phyloP scores from a whole-genome alignment of 208 protist species.

The Trypanosoma mega region DNA sequence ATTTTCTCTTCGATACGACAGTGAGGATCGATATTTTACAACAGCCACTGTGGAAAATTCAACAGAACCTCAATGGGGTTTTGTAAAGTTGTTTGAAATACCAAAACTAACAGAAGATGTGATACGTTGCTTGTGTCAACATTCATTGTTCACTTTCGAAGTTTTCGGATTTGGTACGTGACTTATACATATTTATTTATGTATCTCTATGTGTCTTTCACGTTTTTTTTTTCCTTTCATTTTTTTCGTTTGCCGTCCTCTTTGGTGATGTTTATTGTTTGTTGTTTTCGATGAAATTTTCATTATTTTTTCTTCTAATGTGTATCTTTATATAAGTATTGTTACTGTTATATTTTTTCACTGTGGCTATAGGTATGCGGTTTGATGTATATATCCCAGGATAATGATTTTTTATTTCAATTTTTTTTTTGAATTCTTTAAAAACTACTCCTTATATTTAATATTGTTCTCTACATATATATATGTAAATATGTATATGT shows the following conservation, averaged over 20 bases:
- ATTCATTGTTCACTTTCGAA: slow-evolving; percentile 69
- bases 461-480: slow-evolving; percentile 9
- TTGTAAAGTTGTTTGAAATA: slow-evolving; percentile 72
- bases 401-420: not conserved
- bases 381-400: no score
- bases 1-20: slow-evolving; percentile 56
- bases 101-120: slow-evolving; percentile 43
- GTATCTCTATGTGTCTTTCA: no score
- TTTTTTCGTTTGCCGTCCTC: not conserved
- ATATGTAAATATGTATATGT: no score
- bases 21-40: slow-evolving; percentile 54
- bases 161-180: slow-evolving; percentile 72
- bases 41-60: slow-evolving; percentile 51
- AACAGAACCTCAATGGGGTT: slow-evolving; percentile 43
- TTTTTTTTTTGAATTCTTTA: not conserved
- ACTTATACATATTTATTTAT: no score
- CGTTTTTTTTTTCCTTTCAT: not conserved
- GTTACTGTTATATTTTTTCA: not conserved
- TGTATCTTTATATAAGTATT: not conserved
- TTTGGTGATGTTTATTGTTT: no score
- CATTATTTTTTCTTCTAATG: no score
- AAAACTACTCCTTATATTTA: slow-evolving; percentile 3
- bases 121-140: slow-evolving; percentile 41
- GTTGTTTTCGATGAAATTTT: no score
- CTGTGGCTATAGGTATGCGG: not conserved